phyloP scores from a whole-genome alignment of 805 yeast genomes.

The Millerago galiae region DNA sequence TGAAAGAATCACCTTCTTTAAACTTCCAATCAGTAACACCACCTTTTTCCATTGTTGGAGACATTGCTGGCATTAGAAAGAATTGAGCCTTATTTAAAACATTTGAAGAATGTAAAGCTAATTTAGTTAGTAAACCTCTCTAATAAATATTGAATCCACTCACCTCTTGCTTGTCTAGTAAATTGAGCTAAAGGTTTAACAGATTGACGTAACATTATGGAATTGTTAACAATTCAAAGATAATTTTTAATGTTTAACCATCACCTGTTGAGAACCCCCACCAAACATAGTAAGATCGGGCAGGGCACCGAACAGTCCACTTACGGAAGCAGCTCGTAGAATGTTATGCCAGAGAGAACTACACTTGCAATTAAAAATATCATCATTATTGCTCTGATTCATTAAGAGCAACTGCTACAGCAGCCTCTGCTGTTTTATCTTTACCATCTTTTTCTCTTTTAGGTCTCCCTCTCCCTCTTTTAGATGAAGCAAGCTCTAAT shows the following conservation, averaged over 20 bases:
- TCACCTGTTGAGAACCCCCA: constrained; percentile 7
- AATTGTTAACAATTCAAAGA: background rate
- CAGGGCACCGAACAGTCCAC: background rate
- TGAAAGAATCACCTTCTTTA: constrained; percentile 66
- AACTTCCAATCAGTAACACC: constrained; percentile 88
- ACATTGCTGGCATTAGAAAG: constrained; percentile 97
- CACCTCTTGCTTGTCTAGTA: constrained; percentile 5
- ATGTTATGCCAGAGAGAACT: background rate
- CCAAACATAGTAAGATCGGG: background rate
- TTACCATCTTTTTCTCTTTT: constrained; percentile 6
- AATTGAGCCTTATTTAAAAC: constrained; percentile 27
- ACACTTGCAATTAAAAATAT: background rate
- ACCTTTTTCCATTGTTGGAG: constrained; percentile 97
- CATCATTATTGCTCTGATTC: constrained; percentile 1
- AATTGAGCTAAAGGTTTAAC: background rate
- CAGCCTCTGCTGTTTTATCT: background rate
- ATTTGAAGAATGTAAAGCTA: constrained; percentile 22
- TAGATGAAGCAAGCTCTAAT: constrained; percentile 2
- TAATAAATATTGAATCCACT: background rate
- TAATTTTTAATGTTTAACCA: constrained; percentile 1
- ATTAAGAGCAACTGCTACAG: constrained; percentile 9
- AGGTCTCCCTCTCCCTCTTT: constrained; percentile 15
- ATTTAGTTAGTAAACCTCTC: constrained; percentile 1
- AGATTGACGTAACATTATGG: constrained; percentile 10
- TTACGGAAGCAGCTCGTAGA: background rate